Base-by-base conservation (phyloP, 129 eudicot species). In the Gnaphalium uliginosum region DNA sequence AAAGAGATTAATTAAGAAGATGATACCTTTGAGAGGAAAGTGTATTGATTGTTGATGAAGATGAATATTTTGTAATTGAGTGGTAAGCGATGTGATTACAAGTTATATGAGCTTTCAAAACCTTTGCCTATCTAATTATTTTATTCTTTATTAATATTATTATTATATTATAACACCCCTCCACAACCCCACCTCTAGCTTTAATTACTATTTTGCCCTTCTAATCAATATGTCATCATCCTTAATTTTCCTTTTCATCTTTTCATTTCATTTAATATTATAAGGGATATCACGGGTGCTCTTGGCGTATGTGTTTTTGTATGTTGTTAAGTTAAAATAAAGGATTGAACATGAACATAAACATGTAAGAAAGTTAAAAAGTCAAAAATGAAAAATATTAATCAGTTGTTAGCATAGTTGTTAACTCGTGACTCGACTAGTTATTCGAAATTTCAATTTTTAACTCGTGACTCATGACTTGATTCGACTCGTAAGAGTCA, bases 101-200 rank as follows among this genome's bases (percentile, higher is more conserved):
- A 68, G 76, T 80, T 80, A 80, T 80, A 80, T 41, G 75, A 66
- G 75, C 69, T 80, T 58, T 73, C 79, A 32, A 80, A 72, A 80
- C 75, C 71, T 67, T 58, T 69, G 81, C 37, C 61, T 17, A 27
- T 59, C 71, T 57, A 76, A 30, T 59, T 80, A 80, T 57, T 73
- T 66, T 73, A 80, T 46, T 80, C 71, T 66, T 74, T 74, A 8
- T 54, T 27, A 73, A 29, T 17, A 66, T 66, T 56, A 43, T 46
- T 13, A 46, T 14, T 46, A 43, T 13, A 43, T 13, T 8, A 14
- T 46, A 73, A 24, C 41, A 73, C 33, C 53, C 74, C 54, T 67
- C 56, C 8, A 27, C n/a, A 17, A 21, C 61, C 61, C 70, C 22
- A 70, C 41, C 46, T 15, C 41, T 35, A 46, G 5, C 53, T 24